These are phyloP conservation scores for Fraxinus ornus DNA, from an alignment of 305 asterid genomes.

Conservation along the genomic window DNA sequence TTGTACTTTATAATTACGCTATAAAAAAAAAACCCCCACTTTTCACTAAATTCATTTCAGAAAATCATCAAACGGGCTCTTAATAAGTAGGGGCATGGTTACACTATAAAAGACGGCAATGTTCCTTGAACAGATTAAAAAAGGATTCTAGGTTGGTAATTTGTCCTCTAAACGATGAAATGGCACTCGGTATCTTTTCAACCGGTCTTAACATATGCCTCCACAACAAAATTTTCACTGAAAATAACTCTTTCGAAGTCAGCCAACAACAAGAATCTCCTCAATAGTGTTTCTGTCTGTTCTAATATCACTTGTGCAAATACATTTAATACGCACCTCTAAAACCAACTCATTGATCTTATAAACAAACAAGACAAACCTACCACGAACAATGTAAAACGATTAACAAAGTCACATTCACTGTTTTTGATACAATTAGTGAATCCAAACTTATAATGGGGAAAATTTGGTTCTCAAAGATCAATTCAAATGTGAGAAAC, in stretches of 20 bases:
- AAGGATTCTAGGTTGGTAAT: slow-evolving; percentile 52
- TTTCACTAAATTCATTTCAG: not conserved
- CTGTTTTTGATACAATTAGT: not conserved
- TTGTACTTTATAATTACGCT: not conserved
- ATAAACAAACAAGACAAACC: too few relatives aligned
- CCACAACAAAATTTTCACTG: not conserved
- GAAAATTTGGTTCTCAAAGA: not conserved
- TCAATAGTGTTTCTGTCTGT: too few relatives aligned
- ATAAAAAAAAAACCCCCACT: too few relatives aligned
- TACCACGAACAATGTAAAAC: too few relatives aligned
- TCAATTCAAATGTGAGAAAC: not conserved
- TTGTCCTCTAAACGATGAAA: slow-evolving; percentile 52
- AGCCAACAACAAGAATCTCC: not conserved
- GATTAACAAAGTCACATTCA: too few relatives aligned
- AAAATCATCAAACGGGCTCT: not conserved
- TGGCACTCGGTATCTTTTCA: slow-evolving; percentile 57
- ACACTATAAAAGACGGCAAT: not conserved
- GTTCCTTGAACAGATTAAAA: not conserved
- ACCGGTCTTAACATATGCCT: slow-evolving; percentile 50
- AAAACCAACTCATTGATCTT: too few relatives aligned
- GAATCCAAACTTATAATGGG: not conserved
- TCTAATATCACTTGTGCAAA: too few relatives aligned
- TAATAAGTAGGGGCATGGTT: not conserved
- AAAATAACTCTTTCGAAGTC: not conserved
- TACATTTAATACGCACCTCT: too few relatives aligned